phyloP scores from a whole-genome alignment of 2,329 filamentous ascomycete species.

The Cordyceps tenuipes region DNA sequence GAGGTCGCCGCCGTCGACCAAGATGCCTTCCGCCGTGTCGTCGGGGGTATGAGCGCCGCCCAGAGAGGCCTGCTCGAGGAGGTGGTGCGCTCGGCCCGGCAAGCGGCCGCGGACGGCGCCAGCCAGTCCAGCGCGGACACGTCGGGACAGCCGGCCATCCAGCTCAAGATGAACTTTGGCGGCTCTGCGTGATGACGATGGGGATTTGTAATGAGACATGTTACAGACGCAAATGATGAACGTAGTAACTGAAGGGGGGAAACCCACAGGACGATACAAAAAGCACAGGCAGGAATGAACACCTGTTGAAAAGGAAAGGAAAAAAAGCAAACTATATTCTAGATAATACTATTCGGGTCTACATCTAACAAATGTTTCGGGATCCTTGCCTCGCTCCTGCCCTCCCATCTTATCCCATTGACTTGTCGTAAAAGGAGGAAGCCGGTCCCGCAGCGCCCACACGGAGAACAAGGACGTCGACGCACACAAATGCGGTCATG shows the following conservation, averaged over 20 bases:
- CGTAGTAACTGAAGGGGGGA: not conserved
- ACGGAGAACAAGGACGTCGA: no score
- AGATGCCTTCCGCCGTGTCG: conserved; percentile 62
- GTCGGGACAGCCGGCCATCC: conserved; percentile 69
- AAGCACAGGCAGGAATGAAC: not conserved
- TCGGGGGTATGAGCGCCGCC: conserved; percentile 59
- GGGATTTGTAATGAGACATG: not conserved
- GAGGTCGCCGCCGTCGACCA: conserved; percentile 75
- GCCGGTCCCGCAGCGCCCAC: no score
- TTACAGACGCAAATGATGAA: not conserved
- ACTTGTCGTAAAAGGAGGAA: no score
- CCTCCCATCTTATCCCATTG: no score
- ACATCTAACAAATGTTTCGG: no score
- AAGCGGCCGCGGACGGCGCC: conserved; percentile 29
- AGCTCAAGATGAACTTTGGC: conserved; percentile 89
- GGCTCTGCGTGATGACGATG: conserved; percentile 20
- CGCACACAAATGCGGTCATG: no score
- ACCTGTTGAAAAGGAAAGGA: not conserved
- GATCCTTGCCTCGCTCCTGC: no score
- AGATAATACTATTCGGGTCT: no score
- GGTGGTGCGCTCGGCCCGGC: conserved; percentile 60
- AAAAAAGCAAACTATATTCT: no score
- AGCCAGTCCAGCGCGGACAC: conserved; percentile 32
- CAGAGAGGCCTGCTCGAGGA: conserved; percentile 74
- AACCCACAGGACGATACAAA: not conserved